Base-by-base conservation (phyloP, 73 alveolate species). In the Symbiodinium pilosum region DNA sequence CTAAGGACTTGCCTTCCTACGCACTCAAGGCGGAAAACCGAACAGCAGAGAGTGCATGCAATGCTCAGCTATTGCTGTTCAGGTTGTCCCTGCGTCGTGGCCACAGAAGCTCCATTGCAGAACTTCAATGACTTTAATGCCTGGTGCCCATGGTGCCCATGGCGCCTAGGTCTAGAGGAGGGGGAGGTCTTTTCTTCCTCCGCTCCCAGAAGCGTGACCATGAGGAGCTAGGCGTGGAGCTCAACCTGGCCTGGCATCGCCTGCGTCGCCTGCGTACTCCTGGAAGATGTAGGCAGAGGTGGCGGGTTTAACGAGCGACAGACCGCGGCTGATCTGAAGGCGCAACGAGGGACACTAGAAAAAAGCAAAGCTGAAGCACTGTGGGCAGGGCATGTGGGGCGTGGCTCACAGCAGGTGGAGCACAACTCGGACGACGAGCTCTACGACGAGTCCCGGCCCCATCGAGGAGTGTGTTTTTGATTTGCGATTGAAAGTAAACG, bases 371-470 rank as follows among this genome's bases (percentile, higher is more conserved):
- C n/a, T n/a, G n/a, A n/a, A n/a, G n/a, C n/a, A n/a, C n/a, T n/a
- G n/a, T n/a, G n/a, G n/a, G n/a, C n/a, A n/a, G n/a, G n/a, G n/a
- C n/a, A n/a, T n/a, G n/a, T n/a, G n/a, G n/a, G n/a, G n/a, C n/a
- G n/a, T n/a, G n/a, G n/a, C n/a, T n/a, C n/a, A n/a, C n/a, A n/a
- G n/a, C n/a, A 87, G 94, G 94, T 54, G 43, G 94, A 87, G 64
- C 94, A 87, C 85, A 87, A 87, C 71, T 87, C 94, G 16, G 94
- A 87, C 43, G 94, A 87, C 94, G 94, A 87, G 71, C 94, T 87
- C 94, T 87, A 87, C 30, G 94, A 87, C n/a, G 94, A 87, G 94
- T 59, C 26, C 34, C 64, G 36, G 81, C 38, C 81, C 18, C 9
- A 64, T 28, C 64, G 8, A 16, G 64, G 64, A 47, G 64, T 16